Evolutionary conservation across 192 early-diverging fungal species (phyloP).

Genomic region (Backusella circina): DNA sequence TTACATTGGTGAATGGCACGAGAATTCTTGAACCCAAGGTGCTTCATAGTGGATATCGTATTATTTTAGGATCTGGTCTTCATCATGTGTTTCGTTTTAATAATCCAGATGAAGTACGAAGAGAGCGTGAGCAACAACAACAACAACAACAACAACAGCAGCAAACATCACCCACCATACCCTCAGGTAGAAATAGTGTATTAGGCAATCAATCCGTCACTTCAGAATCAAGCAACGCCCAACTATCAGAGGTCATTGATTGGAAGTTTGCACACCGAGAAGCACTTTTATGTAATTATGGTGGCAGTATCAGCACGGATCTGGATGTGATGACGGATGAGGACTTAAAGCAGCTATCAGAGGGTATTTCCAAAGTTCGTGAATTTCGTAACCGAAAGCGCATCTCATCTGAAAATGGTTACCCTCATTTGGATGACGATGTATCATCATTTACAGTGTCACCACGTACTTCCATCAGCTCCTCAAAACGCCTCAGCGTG

Average conservation of each 20-base stretch:
- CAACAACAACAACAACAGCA: conserved; percentile 8
- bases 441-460: conserved; percentile 2
- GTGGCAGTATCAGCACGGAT: conserved; percentile 18
- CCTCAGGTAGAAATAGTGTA: not conserved
- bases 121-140: conserved; percentile 47
- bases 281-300: conserved; percentile 44
- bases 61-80: conserved; percentile 65
- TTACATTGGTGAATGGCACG: conserved; percentile 78
- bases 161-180: not conserved
- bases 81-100: conserved; percentile 84
- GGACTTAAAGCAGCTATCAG: conserved; percentile 49
- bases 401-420: conserved; percentile 29
- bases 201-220: conserved; percentile 13
- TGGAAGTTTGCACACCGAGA: conserved; percentile 77
- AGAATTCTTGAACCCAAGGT: conserved; percentile 51
- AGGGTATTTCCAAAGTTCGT: conserved; percentile 48
- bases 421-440: conserved; percentile 22
- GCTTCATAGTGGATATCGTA: conserved; percentile 68
- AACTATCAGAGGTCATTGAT: conserved; percentile 49
- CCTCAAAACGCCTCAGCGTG: not conserved
- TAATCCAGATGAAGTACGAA: conserved; percentile 75
- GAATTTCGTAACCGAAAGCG: conserved; percentile 36
- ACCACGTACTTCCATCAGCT: conserved; percentile 6
- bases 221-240: conserved; percentile 27
- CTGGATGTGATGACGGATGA: conserved; percentile 51